Evolutionary conservation across 805 yeast species (phyloP).

Genomic region (Metschnikowia borealis): DNA sequence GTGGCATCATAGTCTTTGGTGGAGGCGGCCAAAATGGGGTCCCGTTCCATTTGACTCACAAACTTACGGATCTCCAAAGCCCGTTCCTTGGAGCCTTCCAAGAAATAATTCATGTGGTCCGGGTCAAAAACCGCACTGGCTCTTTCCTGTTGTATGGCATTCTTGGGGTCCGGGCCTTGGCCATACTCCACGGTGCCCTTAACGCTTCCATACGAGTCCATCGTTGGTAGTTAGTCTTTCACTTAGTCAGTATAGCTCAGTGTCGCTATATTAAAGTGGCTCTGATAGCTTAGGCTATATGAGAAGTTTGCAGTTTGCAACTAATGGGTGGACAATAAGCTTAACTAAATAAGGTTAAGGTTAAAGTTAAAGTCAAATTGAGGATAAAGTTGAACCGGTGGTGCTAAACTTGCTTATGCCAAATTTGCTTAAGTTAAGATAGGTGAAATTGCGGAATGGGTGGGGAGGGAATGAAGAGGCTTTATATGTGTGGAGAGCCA

Average conservation of each 20-base stretch:
- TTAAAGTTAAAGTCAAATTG: too few species aligned
- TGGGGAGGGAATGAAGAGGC: too few species aligned
- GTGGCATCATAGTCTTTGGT: constrained; percentile 54
- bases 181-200: constrained; percentile 14
- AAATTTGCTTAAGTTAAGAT: too few species aligned
- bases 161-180: constrained; percentile 32
- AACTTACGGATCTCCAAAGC: constrained; percentile 41
- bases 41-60: constrained; percentile 59
- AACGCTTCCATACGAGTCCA: constrained; percentile 9
- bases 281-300: too few species aligned
- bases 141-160: constrained; percentile 43
- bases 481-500: neutral
- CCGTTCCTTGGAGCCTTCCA: constrained; percentile 50
- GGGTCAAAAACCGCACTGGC: constrained; percentile 34
- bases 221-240: neutral
- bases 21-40: constrained; percentile 57
- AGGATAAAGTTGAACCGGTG: too few species aligned
- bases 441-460: neutral
- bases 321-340: too few species aligned
- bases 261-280: too few species aligned
- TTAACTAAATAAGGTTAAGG: too few species aligned
- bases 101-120: constrained; percentile 45
- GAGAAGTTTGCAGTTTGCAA: too few species aligned
- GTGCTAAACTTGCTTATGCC: too few species aligned
- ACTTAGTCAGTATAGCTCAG: neutral